Evolutionary conservation across 2,329 filamentous ascomycete genomes (phyloP), one percentile per base, ranked within the genome.

Genomic region (Myriangium duriaei): DNA sequence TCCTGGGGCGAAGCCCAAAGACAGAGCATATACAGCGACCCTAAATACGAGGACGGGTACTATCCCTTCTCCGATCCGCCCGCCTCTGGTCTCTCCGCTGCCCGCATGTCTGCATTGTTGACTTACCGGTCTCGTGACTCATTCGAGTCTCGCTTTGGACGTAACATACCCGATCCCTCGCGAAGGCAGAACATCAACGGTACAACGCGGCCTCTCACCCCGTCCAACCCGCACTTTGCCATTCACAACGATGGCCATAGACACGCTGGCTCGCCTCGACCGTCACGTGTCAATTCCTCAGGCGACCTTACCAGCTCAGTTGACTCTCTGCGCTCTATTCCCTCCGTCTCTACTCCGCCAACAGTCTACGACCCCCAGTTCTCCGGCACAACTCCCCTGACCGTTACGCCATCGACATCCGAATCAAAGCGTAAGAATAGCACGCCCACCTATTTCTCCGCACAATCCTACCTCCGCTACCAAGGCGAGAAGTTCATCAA

Each of bases 31-130:
- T 98, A 96, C 62, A 87, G 85, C 28, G 91, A 98, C 56, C 91
- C 91, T 19, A 96, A 95, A 64, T 98, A 98, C 59, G 86, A 95
- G 45, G 87, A 96, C 53, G 91, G 91, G 31, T 96, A 95, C 62
- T 98, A 96, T 56, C 53, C 76, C 1, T 92, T 91, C 28, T 39
- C 35, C 4, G 24, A 38, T 21, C 87, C 87, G 21, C 91, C 91
- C 1, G 68, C 77, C 0, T 81, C 86, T 1, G 91, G 91, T 1
- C 72, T 98, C 2, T 86, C 87, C 10, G 91, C 91, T 5, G 91
- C 91, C 16, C 85, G 91, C 52, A 98, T 98, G 91, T 85, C 87
- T 41, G 91, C 91, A 2, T 73, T 98, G 26, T 68, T 98, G 50
- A 98, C 91, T 5, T 98, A 98, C 62, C 78, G 91, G 49, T 95